Conservation (phyloP, 2,329 filamentous ascomycete species). For the Metarhizium guizhouense region DNA sequence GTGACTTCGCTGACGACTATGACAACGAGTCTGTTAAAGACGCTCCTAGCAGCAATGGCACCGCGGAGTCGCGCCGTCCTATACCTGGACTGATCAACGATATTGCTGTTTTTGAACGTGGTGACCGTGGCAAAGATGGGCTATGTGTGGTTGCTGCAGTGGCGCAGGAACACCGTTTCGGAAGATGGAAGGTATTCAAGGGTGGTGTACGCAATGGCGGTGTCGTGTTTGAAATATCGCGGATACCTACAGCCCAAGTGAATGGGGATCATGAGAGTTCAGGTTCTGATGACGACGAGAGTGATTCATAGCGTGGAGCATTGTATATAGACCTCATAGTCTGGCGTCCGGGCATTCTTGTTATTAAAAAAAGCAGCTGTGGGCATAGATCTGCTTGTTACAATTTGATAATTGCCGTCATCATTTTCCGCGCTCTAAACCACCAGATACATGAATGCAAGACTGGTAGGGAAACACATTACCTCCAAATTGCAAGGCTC, state of each 20-base stretch:
- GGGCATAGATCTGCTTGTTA: not conserved
- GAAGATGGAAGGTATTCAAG: constrained; percentile 62
- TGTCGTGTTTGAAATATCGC: constrained; percentile 77
- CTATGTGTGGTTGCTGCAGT: constrained; percentile 79
- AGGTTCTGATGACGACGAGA: constrained; percentile 12
- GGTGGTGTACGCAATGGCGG: constrained; percentile 67
- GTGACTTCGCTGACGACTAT: constrained; percentile 24
- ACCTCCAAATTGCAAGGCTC: no score
- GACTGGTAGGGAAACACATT: not conserved
- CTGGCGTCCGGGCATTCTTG: not conserved
- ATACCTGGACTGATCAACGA: constrained; percentile 80
- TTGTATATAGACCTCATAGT: not conserved
- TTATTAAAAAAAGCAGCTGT: not conserved
- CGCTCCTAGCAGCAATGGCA: constrained; percentile 8
- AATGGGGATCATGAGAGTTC: constrained; percentile 23
- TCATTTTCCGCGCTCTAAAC: not conserved
- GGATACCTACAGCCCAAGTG: constrained; percentile 22
- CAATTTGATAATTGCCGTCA: not conserved
- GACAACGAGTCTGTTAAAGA: constrained; percentile 17
- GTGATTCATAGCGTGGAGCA: constrained; percentile 12
- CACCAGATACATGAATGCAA: not conserved
- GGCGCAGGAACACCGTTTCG: constrained; percentile 77
- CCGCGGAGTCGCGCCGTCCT: constrained; percentile 8
- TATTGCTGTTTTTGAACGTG: constrained; percentile 77
- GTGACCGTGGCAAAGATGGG: constrained; percentile 65